These are phyloP conservation scores for Boletus coccyginus DNA, from an alignment of 768 basidiomycete species.

Conservation along the genomic window DNA sequence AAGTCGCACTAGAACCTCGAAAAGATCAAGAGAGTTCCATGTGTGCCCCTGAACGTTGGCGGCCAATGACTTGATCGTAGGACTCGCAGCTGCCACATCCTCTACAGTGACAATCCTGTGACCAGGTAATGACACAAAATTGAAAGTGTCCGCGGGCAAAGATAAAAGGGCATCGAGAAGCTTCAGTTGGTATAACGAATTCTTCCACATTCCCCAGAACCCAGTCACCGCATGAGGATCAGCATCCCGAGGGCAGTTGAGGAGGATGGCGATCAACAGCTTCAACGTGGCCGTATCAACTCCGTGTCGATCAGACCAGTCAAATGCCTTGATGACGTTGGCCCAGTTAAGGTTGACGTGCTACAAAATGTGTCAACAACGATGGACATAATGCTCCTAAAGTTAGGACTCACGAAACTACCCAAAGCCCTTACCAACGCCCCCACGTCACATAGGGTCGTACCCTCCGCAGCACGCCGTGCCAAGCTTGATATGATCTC, in stretches of 20 bases:
- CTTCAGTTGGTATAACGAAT: conserved; percentile 80
- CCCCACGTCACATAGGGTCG: conserved; percentile 69
- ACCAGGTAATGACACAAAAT: conserved; percentile 85
- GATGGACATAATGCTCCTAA: neutral
- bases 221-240: conserved; percentile 80
- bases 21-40: conserved; percentile 93
- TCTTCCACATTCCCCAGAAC: conserved; percentile 85
- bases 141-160: conserved; percentile 87
- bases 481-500: conserved; percentile 70
- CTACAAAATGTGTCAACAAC: conserved; percentile 37
- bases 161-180: conserved; percentile 87
- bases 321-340: conserved; percentile 80
- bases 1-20: conserved; percentile 80
- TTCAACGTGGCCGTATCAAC: conserved; percentile 90
- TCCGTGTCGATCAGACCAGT: conserved; percentile 77
- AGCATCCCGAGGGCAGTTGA: conserved; percentile 73
- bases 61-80: conserved; percentile 89
- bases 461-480: conserved; percentile 70
- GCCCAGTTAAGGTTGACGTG: conserved; percentile 74
- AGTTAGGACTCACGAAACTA: conserved; percentile 59
- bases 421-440: conserved; percentile 69
- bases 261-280: conserved; percentile 82
- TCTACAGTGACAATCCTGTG: conserved; percentile 83
- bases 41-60: conserved; percentile 88
- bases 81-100: conserved; percentile 79